Conservation (phyloP, 495 filamentous ascomycete genomes). For the Aspergillus saccharolyticus region DNA sequence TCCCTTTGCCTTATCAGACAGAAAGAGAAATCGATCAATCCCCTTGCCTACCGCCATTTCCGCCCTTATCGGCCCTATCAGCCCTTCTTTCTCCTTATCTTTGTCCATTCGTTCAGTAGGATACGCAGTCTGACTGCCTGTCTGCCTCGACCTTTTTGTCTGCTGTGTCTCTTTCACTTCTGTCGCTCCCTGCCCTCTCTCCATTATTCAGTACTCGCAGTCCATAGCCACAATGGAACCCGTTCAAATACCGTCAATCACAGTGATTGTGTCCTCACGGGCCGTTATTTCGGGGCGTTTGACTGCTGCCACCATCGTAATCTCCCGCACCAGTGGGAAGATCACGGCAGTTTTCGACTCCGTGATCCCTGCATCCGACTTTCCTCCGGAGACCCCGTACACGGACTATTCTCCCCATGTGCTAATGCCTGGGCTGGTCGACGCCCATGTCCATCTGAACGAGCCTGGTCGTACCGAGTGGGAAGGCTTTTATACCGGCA, state of each 20-base stretch:
- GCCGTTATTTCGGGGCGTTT: slow-evolving; percentile 65
- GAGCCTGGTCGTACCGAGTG: slow-evolving; percentile 97
- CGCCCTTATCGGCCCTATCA: background rate
- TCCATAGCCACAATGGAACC: slow-evolving; percentile 25
- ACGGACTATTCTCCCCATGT: slow-evolving; percentile 82
- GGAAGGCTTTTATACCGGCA: slow-evolving; percentile 96
- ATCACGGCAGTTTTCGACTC: slow-evolving; percentile 72
- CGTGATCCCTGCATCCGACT: slow-evolving; percentile 64
- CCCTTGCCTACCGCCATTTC: slow-evolving; percentile 1
- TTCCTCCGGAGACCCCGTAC: slow-evolving; percentile 68
- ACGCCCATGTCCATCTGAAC: slow-evolving; percentile 97
- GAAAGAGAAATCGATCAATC: too few relatives aligned
- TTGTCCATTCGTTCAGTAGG: background rate
- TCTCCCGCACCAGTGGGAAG: slow-evolving; percentile 76
- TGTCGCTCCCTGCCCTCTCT: slow-evolving; percentile 1
- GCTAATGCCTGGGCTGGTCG: slow-evolving; percentile 86
- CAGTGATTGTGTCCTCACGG: slow-evolving; percentile 76
- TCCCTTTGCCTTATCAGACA: background rate
- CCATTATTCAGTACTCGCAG: background rate
- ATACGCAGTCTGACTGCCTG: too few relatives aligned
- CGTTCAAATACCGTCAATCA: slow-evolving; percentile 43
- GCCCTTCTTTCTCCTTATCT: background rate
- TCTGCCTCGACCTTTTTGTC: background rate
- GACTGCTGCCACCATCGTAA: slow-evolving; percentile 70
- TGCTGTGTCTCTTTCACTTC: slow-evolving; percentile 7